Percentiles rank a stretch among this genome's conserved stretches.
Conservation (phyloP, 1,284 basidiomycete species). For the Puccinia triticina region DNA sequence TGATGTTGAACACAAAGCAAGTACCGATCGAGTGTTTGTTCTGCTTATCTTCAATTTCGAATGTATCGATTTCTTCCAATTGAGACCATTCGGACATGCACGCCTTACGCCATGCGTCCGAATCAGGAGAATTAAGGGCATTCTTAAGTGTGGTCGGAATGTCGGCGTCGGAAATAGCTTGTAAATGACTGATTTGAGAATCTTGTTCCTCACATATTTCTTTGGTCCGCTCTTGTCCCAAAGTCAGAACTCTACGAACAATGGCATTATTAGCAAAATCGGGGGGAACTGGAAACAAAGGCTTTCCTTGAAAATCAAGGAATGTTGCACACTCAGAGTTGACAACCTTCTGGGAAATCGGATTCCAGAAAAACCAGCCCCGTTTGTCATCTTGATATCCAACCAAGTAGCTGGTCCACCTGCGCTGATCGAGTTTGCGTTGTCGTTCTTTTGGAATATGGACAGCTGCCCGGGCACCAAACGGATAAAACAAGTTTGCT, state of each 20-base stretch:
- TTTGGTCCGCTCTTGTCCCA: neutral
- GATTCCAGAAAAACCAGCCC: too few species aligned
- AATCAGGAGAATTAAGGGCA: neutral
- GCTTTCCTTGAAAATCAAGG: too few species aligned
- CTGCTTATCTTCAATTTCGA: neutral
- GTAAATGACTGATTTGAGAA: too few species aligned
- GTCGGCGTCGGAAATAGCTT: too few species aligned
- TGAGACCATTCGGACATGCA: neutral
- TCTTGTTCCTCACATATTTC: too few species aligned
- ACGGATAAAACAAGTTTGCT: neutral
- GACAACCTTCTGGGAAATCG: too few species aligned
- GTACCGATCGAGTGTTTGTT: neutral
- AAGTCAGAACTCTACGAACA: neutral
- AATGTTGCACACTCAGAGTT: too few species aligned
- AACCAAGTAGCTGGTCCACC: neutral
- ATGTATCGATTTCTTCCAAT: neutral
- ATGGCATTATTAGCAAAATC: too few species aligned
- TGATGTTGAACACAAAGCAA: neutral
- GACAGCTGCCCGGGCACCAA: conserved; percentile 10
- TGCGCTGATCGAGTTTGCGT: neutral
- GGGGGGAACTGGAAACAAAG: neutral
- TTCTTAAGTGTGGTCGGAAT: too few species aligned
- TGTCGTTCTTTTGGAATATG: conserved; percentile 1
- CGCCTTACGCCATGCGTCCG: neutral
- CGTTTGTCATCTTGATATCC: neutral